These are phyloP conservation scores for Arctium minus DNA, from an alignment of 129 eudicot genomes.

Conservation along the genomic window DNA sequence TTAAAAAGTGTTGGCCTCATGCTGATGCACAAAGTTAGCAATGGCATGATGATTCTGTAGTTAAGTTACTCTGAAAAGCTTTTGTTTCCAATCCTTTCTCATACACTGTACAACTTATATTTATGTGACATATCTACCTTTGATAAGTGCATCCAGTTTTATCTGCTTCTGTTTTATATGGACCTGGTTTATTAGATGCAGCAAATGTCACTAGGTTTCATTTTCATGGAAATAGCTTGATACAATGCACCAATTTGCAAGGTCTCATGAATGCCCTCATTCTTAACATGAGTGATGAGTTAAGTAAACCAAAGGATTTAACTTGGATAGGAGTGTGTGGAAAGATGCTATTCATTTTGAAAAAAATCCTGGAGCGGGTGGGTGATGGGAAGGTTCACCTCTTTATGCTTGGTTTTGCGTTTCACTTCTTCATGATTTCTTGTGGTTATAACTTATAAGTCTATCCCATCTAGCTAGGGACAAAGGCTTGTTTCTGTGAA, in stretches of 20 bases:
- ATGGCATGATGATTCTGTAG: not conserved
- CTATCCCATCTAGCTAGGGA: not conserved
- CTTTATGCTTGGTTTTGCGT: not conserved
- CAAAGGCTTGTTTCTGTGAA: not conserved
- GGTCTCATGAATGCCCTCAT: not conserved
- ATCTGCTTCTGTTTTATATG: not conserved
- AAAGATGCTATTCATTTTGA: not conserved
- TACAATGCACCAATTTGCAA: not conserved
- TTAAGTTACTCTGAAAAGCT: not conserved
- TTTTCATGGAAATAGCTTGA: not conserved
- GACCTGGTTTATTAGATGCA: not conserved
- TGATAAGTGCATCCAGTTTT: not conserved
- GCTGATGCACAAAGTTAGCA: not conserved
- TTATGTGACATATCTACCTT: not conserved
- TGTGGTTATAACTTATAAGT: not conserved
- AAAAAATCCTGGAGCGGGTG: not conserved
- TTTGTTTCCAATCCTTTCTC: not conserved
- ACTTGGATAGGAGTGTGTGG: not conserved
- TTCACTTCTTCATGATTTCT: not conserved
- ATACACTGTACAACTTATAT: not conserved
- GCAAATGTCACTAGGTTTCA: not conserved
- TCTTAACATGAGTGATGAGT: not conserved
- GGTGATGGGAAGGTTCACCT: not conserved
- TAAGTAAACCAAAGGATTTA: conserved; percentile 10
- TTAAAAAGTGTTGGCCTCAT: not conserved